These are phyloP conservation scores for Dryadomyces quercivorus DNA, from an alignment of 2,329 filamentous ascomycete species.

Conservation along the genomic window DNA sequence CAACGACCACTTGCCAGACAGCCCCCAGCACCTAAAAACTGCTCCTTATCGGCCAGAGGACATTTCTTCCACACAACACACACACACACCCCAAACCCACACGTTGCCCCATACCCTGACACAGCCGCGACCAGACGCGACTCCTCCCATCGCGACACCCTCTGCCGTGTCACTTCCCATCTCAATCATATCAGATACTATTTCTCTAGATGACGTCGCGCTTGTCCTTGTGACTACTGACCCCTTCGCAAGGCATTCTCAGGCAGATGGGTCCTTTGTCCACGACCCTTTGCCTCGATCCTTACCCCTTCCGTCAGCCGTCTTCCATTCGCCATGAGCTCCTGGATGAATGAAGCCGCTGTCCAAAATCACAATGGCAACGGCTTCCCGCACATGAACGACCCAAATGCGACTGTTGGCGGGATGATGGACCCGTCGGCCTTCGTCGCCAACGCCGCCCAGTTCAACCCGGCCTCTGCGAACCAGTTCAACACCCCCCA, in stretches of 20 bases:
- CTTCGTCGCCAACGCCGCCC: constrained; percentile 47
- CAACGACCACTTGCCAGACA: background rate
- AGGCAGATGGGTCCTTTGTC: constrained; percentile 28
- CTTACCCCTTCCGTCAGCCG: constrained; percentile 8
- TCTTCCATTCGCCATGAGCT: constrained; percentile 43
- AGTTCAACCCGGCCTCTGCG: constrained; percentile 43
- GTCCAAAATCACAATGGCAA: constrained; percentile 59
- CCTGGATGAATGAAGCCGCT: constrained; percentile 60
- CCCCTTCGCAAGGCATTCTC: constrained; percentile 25
- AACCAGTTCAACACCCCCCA: constrained; percentile 44
- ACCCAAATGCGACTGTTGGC: constrained; percentile 37
- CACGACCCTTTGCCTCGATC: background rate
- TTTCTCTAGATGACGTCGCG: constrained; percentile 27
- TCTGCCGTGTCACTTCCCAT: constrained; percentile 34
- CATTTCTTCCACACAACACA: constrained; percentile 7
- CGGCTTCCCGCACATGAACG: constrained; percentile 53
- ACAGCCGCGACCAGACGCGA: constrained; percentile 30
- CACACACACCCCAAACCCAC: constrained; percentile 12
- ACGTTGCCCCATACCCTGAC: constrained; percentile 20
- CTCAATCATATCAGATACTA: constrained; percentile 20
- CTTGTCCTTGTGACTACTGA: constrained; percentile 31
- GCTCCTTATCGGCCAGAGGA: constrained; percentile 3
- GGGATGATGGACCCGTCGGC: constrained; percentile 54
- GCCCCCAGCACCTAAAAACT: constrained; percentile 1
- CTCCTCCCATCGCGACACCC: constrained; percentile 28